These are phyloP conservation scores for Stipa capillata DNA, from an alignment of 176 grass and related monocot species.

Conservation along the genomic window DNA sequence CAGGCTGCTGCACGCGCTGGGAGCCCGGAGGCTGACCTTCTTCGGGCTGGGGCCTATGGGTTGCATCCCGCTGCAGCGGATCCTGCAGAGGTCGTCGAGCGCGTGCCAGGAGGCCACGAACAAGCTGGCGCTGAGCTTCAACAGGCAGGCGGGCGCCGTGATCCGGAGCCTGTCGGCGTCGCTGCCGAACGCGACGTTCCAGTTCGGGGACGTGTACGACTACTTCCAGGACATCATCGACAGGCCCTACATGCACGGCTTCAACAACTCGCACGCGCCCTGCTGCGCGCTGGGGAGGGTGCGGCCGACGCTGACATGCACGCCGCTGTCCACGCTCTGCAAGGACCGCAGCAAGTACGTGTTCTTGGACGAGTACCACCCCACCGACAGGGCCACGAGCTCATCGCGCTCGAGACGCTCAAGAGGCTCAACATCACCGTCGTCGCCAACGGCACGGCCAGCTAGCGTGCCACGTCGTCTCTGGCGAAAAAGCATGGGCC, in stretches of 20 bases:
- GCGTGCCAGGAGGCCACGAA: constrained; percentile 74
- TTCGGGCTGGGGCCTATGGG: constrained; percentile 92
- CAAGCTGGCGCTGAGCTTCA: constrained; percentile 67
- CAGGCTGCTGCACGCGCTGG: constrained; percentile 44
- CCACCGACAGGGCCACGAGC: constrained; percentile 79
- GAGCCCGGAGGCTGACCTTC: constrained; percentile 67
- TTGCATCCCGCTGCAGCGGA: constrained; percentile 83
- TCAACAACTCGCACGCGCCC: constrained; percentile 73
- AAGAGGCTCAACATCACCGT: constrained; percentile 60
- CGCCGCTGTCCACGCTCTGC: constrained; percentile 78
- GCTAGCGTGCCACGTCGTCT: no score
- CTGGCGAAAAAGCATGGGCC: neutral
- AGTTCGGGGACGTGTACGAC: constrained; percentile 76
- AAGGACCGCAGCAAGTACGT: constrained; percentile 79
- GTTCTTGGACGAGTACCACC: constrained; percentile 99
- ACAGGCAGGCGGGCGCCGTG: constrained; percentile 34
- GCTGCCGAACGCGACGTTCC: constrained; percentile 60
- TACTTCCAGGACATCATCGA: constrained; percentile 85
- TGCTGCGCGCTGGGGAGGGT: constrained; percentile 77
- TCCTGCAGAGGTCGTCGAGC: constrained; percentile 45
- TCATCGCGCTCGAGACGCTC: constrained; percentile 77
- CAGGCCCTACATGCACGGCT: constrained; percentile 49
- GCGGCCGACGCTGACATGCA: constrained; percentile 77
- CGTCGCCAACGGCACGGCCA: constrained; percentile 31
- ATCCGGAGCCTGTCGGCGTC: constrained; percentile 30